A percentile compares a stretch with the other conserved stretches of the same genome.
Evolutionary conservation across 2,329 filamentous ascomycete species (phyloP).

Genomic region (Sporothrix brunneoviolacea): DNA sequence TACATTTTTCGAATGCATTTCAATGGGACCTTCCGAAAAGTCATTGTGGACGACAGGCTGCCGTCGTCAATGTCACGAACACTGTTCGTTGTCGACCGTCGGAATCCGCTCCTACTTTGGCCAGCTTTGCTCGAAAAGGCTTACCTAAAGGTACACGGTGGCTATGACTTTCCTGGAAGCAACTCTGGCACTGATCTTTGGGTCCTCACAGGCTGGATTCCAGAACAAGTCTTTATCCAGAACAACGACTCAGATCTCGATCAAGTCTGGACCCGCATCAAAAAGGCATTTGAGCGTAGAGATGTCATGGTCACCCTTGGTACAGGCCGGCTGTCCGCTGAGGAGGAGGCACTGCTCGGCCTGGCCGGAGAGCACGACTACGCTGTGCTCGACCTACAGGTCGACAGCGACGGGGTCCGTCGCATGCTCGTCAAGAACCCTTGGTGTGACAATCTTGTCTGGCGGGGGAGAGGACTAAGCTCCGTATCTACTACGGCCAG

Average conservation of each 20-base stretch:
- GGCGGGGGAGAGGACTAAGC: constrained; percentile 48
- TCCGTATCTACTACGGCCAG: constrained; percentile 13
- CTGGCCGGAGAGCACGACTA: constrained; percentile 91
- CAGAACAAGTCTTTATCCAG: constrained; percentile 88
- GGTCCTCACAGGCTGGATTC: constrained; percentile 92
- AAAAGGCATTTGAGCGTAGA: constrained; percentile 65
- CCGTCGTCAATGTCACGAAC: constrained; percentile 66
- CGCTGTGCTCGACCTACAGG: constrained; percentile 73
- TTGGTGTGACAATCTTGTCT: constrained; percentile 77
- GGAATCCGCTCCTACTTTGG: constrained; percentile 78
- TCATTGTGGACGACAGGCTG: constrained; percentile 82
- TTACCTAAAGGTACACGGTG: constrained; percentile 88
- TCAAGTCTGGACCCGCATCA: constrained; percentile 70
- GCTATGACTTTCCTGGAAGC: constrained; percentile 95
- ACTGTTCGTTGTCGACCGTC: constrained; percentile 81
- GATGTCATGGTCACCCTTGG: constrained; percentile 86
- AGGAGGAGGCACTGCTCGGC: constrained; percentile 73
- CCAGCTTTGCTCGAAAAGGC: constrained; percentile 92
- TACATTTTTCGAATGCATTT: constrained; percentile 92
- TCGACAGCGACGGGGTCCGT: constrained; percentile 51
- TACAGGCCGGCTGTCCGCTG: constrained; percentile 71
- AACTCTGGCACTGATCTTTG: constrained; percentile 94
- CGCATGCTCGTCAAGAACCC: constrained; percentile 88
- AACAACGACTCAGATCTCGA: constrained; percentile 67
- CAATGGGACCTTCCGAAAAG: constrained; percentile 84